Conservation (phyloP, 208 protist genomes). For the Leishmania gerbilli region DNA sequence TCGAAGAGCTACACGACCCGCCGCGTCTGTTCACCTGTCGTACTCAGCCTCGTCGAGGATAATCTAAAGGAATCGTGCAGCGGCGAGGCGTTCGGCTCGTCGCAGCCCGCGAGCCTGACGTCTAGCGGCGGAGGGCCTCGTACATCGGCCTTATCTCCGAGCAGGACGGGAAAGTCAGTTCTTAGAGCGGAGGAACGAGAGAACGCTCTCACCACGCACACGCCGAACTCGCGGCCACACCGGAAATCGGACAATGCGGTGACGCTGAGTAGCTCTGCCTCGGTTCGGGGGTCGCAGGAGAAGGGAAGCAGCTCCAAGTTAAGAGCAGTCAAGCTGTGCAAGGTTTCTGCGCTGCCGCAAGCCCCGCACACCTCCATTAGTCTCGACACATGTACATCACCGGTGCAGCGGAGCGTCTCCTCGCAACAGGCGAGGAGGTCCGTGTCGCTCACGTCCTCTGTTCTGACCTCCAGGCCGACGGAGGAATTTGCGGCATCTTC, state of each 20-base stretch:
- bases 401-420: not conserved
- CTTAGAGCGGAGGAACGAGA: not conserved
- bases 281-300: not conserved
- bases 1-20: constrained; percentile 5
- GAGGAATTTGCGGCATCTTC: not conserved
- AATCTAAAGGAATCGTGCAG: constrained; percentile 12
- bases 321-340: not conserved
- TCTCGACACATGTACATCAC: not conserved
- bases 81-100: constrained; percentile 8
- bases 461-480: not conserved
- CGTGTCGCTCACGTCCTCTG: not conserved
- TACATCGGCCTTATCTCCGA: not conserved
- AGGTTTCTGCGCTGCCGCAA: not conserved
- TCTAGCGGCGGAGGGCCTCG: constrained; percentile 10
- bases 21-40: not conserved
- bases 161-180: not conserved
- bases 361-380: not conserved
- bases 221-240: not conserved
- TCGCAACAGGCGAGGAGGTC: not conserved
- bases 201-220: not conserved
- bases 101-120: constrained; percentile 13
- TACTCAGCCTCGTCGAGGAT: constrained; percentile 13
- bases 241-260: not conserved
- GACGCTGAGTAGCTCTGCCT: not conserved
- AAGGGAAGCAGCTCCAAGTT: not conserved